A percentile compares a stretch with the other conserved stretches of the same genome.
These are phyloP conservation scores for Acrodontium crateriforme DNA, from an alignment of 2,329 filamentous ascomycete genomes.

Conservation along the genomic window DNA sequence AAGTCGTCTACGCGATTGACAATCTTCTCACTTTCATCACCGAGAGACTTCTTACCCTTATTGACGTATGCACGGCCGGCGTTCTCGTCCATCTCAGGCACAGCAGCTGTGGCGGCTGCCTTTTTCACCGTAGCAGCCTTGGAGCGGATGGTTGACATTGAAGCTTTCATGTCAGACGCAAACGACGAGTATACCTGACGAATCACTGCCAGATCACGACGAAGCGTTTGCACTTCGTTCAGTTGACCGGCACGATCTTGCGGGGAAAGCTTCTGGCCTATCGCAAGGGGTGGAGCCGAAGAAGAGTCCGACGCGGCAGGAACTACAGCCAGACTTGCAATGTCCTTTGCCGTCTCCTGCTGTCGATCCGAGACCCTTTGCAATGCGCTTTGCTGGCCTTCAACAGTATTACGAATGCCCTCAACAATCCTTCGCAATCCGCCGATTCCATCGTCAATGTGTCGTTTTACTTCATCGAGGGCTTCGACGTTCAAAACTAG, in stretches of 20 bases:
- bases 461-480: constrained; percentile 88
- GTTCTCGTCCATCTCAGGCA: constrained; percentile 61
- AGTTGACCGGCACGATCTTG: constrained; percentile 46
- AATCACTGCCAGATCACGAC: constrained; percentile 78
- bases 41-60: constrained; percentile 73
- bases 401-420: constrained; percentile 68
- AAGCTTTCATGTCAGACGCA: constrained; percentile 72
- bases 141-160: constrained; percentile 68
- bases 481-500: constrained; percentile 89
- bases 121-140: constrained; percentile 75
- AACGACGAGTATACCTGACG: constrained; percentile 90
- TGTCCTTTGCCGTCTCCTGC: constrained; percentile 75
- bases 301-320: constrained; percentile 24
- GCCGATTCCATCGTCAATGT: constrained; percentile 84
- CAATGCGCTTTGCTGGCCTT: constrained; percentile 68
- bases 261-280: constrained; percentile 14
- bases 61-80: constrained; percentile 78
- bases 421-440: constrained; percentile 72
- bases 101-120: constrained; percentile 53
- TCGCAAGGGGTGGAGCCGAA: constrained; percentile 15
- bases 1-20: constrained; percentile 89
- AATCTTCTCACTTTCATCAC: constrained; percentile 75
- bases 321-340: constrained; percentile 51
- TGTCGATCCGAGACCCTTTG: constrained; percentile 83
- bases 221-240: constrained; percentile 65